These are phyloP conservation scores for Circinella minor DNA, from an alignment of 371 early-diverging fungal genomes.

Conservation along the genomic window DNA sequence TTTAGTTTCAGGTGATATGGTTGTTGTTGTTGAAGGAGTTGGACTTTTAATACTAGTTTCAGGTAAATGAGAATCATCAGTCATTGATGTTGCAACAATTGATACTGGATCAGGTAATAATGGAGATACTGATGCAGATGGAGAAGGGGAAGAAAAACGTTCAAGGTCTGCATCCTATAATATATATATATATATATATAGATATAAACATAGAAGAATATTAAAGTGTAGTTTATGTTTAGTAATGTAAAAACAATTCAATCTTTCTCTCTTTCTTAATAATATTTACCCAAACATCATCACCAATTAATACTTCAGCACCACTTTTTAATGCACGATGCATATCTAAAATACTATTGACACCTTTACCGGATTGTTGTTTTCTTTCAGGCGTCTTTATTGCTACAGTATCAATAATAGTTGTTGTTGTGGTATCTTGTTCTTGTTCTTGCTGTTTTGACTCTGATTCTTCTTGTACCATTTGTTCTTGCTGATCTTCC, in stretches of 20 bases:
- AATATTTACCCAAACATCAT: constrained; percentile 54
- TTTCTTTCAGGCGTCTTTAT: background rate
- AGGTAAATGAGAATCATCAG: background rate
- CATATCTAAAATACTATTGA: constrained; percentile 45
- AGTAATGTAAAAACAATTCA: too few species aligned
- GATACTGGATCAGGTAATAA: constrained; percentile 15
- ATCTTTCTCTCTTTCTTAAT: background rate
- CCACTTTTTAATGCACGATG: constrained; percentile 59
- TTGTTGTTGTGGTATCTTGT: background rate
- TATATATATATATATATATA: too few species aligned
- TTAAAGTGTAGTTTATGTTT: too few species aligned
- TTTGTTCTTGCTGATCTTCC: constrained; percentile 4
- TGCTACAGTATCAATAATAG: background rate
- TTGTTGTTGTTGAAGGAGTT: background rate
- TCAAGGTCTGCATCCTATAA: constrained; percentile 35
- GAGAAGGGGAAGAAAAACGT: constrained; percentile 23
- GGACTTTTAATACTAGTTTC: background rate
- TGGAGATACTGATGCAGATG: constrained; percentile 15
- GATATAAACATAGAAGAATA: background rate
- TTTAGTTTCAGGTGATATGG: constrained; percentile 35
- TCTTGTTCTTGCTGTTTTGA: constrained; percentile 7
- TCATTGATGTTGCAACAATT: background rate
- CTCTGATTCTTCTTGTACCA: too few species aligned
- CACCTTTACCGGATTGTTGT: constrained; percentile 17
- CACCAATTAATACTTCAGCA: constrained; percentile 53